Base-by-base conservation (phyloP, 2,329 filamentous ascomycete species). In the Moelleriella libera region DNA sequence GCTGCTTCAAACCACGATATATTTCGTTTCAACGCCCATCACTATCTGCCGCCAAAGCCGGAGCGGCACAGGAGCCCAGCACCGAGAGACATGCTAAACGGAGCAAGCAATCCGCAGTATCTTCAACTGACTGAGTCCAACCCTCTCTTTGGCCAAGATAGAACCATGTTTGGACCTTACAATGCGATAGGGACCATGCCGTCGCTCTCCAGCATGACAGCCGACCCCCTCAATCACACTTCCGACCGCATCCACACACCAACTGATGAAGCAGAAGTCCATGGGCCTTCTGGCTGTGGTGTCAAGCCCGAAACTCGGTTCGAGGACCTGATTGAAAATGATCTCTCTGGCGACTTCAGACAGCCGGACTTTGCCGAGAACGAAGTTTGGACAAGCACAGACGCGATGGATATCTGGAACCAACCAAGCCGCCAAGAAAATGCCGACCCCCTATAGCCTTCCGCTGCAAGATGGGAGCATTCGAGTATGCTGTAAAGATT, bases 71-170 rank as follows among this genome's bases (percentile, higher is more conserved):
- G 53, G 2, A 49, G 51, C 12, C 47, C 55, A 10, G 48, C 49
- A 14, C 41, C 48, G 2, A 49, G 52, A 10, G 57, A 60, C n/a
- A 41, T 53, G 5, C 12, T 56, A 5, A 51, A 53, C 28, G 53
- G 49, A 41, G 45, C 53, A 7, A 50, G 45, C 32, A 54, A 50
- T 5, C 57, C 43, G 11, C 57, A 58, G 5, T 64, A 60, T 45
- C 48, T 62, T 14, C 50, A 54, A 8, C 50, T 61, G 9, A 46
- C 63, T 12, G 58, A 59, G 43, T 51, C 54, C 1, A 65, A 65
- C 34, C 60, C 63, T 9, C 54, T 66, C 21, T 59, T 63, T 40
- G 50, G 58, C 11, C 61, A 62, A 21, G 62, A 63, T 7, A 55
- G 57, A n/a, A 32, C 57, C 21, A 59, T 64, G 14, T 49, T 61